Conservation (phyloP, 306 rosid genomes). For the Pueraria montana region DNA sequence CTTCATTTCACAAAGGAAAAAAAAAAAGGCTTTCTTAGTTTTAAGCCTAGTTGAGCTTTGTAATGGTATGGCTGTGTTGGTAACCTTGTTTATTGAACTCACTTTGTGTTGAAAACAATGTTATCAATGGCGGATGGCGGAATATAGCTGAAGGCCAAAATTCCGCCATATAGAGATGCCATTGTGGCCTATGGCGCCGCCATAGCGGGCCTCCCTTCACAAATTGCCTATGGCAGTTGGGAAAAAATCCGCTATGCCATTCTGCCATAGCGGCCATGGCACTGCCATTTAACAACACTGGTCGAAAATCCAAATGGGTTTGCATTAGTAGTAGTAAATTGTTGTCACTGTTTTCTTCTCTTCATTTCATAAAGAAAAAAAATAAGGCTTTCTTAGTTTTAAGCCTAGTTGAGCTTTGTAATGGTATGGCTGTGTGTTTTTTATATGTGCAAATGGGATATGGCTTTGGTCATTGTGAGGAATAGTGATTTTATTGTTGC, state of each 20-base stretch:
- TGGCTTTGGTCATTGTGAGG: not conserved
- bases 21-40: not conserved
- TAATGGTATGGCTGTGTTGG: not conserved
- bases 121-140: no score
- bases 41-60: slow-evolving; percentile 20
- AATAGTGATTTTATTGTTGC: slow-evolving; percentile 19
- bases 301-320: slow-evolving; percentile 5
- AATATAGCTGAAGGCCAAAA: no score
- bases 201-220: no score
- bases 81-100: not conserved
- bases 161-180: no score
- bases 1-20: not conserved
- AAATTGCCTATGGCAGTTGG: no score
- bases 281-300: no score
- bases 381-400: not conserved
- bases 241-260: no score
- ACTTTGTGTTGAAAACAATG: slow-evolving; percentile 18
- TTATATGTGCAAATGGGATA: not conserved
- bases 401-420: slow-evolving; percentile 25
- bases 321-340: no score
- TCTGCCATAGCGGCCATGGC: no score
- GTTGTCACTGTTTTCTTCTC: slow-evolving; percentile 9
- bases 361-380: not conserved
- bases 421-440: slow-evolving; percentile 13
- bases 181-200: no score